Evolutionary conservation across 2,329 filamentous ascomycete genomes (phyloP), one percentile per base, ranked within the genome.

Genomic region (Magnaporthales sp.): DNA sequence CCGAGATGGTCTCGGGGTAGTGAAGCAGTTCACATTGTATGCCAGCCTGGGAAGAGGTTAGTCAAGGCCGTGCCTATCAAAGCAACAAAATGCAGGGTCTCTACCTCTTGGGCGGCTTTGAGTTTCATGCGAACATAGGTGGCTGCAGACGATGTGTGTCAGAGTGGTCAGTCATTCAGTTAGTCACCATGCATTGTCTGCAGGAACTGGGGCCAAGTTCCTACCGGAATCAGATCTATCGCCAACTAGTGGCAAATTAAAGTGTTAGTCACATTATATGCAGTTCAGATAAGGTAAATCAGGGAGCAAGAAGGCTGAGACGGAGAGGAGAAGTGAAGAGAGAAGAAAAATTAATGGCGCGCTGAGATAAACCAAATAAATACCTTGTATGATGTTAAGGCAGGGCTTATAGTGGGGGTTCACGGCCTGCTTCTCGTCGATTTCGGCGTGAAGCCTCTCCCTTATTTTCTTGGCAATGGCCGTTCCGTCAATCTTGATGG

Each of bases 111-210:
- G 67, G 95, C 95, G 71, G 95, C 95, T 85, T 97, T 99, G 75
- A 97, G 82, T 83, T 99, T 99, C 95, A 99, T 99, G 80, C 93
- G 93, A 80, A 99, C 94, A 91, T 99, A 99, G 65, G 94, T 98
- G 75, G 89, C 91, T 94, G 74, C 71, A 15, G 1, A 32, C 19
- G 22, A 46, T 5, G 15, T 46, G 38, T 46, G 31, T 3, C 15
- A n/a, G 38, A 46, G 38, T 7, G 9, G 38, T 46, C 8, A 46
- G 38, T 46, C 38, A 46, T 46, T 7, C 15, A 46, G 38, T 19
- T 7, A 46, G 19, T 46, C 15, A 46, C n/a, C 9, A 46, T 46
- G 8, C 38, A 19, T 46, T 19, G 15, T 46, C 4, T 46, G 38
- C 13, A 38, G 9, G 32, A 38, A 19, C 4, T 15, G 5, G 38